Base-by-base conservation (phyloP, 2,329 filamentous ascomycete genomes). In the Fusarium sp. region DNA sequence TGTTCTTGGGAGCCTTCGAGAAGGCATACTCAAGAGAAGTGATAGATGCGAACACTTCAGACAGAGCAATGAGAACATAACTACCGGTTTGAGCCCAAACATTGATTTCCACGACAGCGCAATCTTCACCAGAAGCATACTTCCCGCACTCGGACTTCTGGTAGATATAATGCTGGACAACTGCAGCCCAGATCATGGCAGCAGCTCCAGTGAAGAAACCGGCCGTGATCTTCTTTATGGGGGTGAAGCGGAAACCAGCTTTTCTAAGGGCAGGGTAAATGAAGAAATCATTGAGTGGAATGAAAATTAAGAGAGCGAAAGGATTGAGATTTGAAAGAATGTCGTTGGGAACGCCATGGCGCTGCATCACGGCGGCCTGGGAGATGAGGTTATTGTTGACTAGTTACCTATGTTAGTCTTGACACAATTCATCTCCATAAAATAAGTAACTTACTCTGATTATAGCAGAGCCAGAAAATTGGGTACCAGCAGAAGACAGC, bases 301-400 rank as follows among this genome's bases (percentile, higher is more conserved):
- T 93, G 75, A 93, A 86, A 75, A 94, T 91, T 73, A 95, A 89
- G 63, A 94, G 87, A 14, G 91, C 86, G 67, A 95, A 88, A 1
- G 92, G 91, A 78, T 94, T 90, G 44, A 94, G 86, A 81, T 94
- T 94, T 71, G 88, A 87, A 73, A 95, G 86, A 62, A 94, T 85
- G 78, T 95, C 92, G 83, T 94, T 95, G 68, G 93, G 93, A 6
- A 94, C 86, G 18, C 92, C 92, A 72, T 91, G 87, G 6, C 91
- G 87, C 33, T 86, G 76, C 91, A 93, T 91, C 14, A 86, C 86
- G 14, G 87, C 87, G 5, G 89, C 91, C 79, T 94, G 92, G 12
- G 87, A 88, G 52, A 87, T 84, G 25, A 90, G 80, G 78, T 90
- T 90, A 80, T 87, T 89, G 80, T 85, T 87, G 68, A 90, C 82